Conservation (phyloP, 2,329 filamentous ascomycete genomes). For the Aplosporella prunicola region DNA sequence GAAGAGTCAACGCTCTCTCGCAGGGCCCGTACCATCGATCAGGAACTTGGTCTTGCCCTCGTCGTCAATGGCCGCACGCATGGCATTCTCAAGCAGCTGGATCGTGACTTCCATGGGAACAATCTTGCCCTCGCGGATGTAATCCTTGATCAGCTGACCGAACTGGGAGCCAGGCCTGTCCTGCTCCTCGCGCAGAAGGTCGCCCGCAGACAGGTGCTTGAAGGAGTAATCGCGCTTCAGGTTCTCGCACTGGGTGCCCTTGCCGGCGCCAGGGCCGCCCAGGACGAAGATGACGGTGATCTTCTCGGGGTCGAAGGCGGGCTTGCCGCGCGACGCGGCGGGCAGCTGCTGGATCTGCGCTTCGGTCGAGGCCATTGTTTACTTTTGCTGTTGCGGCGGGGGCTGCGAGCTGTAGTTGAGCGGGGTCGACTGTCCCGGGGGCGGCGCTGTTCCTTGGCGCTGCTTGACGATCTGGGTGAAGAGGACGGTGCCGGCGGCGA, state of each 20-base stretch:
- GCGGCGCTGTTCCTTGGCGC: constrained; percentile 26
- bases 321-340: constrained; percentile 39
- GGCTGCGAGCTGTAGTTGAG: too few species aligned
- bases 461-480: constrained; percentile 40
- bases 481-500: constrained; percentile 34
- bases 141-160: constrained; percentile 81
- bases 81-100: constrained; percentile 85
- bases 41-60: constrained; percentile 60
- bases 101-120: constrained; percentile 99
- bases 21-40: constrained; percentile 48
- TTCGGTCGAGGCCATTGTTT: constrained; percentile 32
- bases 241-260: constrained; percentile 89
- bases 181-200: constrained; percentile 89
- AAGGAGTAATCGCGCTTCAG: constrained; percentile 84
- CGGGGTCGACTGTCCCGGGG: constrained; percentile 12
- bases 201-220: constrained; percentile 85
- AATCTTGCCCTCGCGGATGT: constrained; percentile 90
- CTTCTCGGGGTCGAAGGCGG: constrained; percentile 64
- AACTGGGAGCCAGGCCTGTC: constrained; percentile 77
- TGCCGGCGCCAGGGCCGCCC: constrained; percentile 88
- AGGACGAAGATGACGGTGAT: constrained; percentile 96
- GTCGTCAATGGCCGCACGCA: constrained; percentile 58
- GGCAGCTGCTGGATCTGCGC: constrained; percentile 23
- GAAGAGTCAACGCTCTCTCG: too few species aligned
- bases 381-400: background rate